These are phyloP conservation scores for Cordyceps javanica DNA, from an alignment of 2,329 filamentous ascomycete species.

Conservation along the genomic window DNA sequence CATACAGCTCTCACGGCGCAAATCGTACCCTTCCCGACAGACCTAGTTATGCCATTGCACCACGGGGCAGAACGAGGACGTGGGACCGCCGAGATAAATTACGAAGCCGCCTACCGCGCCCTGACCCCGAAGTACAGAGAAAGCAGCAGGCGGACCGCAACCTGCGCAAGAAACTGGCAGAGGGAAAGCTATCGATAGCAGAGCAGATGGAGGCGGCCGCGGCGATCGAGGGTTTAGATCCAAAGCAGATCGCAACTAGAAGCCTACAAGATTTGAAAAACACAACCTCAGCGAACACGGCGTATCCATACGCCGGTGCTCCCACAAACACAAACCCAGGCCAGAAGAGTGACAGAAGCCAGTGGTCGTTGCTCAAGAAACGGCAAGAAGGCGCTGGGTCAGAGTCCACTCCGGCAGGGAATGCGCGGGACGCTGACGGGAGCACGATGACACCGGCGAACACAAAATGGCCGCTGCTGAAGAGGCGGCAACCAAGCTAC, in stretches of 20 bases:
- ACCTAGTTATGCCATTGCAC: not conserved
- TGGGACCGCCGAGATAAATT: not conserved
- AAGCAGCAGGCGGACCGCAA: not conserved
- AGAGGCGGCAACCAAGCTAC: not conserved
- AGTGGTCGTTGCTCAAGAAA: not conserved
- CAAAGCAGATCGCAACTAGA: not conserved
- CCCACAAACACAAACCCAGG: not conserved
- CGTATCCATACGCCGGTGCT: not conserved
- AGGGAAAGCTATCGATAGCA: not conserved
- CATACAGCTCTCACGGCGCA: not conserved
- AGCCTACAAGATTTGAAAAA: not conserved
- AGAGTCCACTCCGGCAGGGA: not conserved
- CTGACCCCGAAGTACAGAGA: not conserved
- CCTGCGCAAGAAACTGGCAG: not conserved
- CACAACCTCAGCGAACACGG: not conserved
- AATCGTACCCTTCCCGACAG: not conserved
- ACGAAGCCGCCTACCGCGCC: not conserved
- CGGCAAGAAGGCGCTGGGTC: not conserved
- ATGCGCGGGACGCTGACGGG: not conserved
- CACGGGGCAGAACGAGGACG: not conserved
- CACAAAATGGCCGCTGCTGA: slow-evolving; percentile 10
- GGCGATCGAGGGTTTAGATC: not conserved
- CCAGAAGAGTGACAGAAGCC: not conserved
- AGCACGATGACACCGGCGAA: no score
- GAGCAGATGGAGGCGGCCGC: not conserved